These are phyloP conservation scores for Silene latifolia DNA, from an alignment of 148 eudicot species.

Conservation along the genomic window DNA sequence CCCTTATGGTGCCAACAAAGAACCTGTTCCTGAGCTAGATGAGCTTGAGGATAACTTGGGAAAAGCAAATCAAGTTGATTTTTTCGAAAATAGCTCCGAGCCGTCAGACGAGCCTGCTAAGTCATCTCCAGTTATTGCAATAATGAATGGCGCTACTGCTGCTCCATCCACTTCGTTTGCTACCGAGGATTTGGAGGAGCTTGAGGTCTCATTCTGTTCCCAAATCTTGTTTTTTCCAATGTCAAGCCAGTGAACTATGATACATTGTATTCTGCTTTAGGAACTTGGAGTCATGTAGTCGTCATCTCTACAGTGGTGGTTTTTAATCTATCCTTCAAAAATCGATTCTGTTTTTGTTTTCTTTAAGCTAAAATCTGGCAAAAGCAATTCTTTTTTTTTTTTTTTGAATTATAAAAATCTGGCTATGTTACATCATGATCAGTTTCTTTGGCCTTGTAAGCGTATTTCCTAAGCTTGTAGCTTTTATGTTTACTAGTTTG, in stretches of 20 bases:
- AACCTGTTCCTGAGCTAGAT: conserved; percentile 29
- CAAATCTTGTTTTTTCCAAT: neutral
- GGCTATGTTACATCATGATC: too few species aligned
- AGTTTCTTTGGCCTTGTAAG: too few species aligned
- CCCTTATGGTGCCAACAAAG: conserved; percentile 28
- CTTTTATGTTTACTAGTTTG: neutral
- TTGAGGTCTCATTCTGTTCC: conserved; percentile 31
- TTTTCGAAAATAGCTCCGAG: conserved; percentile 10
- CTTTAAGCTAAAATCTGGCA: too few species aligned
- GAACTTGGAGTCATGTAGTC: neutral
- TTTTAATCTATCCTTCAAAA: too few species aligned
- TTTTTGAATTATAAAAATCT: too few species aligned
- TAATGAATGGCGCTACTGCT: conserved; percentile 16
- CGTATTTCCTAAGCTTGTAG: too few species aligned
- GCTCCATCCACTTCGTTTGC: conserved; percentile 25
- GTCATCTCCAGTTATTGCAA: conserved; percentile 13
- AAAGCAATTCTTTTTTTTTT: too few species aligned
- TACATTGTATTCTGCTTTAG: neutral
- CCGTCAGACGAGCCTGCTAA: conserved; percentile 13
- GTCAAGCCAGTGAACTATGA: neutral
- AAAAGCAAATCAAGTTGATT: conserved; percentile 22
- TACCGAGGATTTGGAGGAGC: conserved; percentile 36
- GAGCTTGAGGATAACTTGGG: conserved; percentile 30
- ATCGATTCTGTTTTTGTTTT: too few species aligned
- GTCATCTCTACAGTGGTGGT: too few species aligned